Evolutionary conservation across 352 stramenopile species (phyloP).

Genomic region (Phytophthora pini): DNA sequence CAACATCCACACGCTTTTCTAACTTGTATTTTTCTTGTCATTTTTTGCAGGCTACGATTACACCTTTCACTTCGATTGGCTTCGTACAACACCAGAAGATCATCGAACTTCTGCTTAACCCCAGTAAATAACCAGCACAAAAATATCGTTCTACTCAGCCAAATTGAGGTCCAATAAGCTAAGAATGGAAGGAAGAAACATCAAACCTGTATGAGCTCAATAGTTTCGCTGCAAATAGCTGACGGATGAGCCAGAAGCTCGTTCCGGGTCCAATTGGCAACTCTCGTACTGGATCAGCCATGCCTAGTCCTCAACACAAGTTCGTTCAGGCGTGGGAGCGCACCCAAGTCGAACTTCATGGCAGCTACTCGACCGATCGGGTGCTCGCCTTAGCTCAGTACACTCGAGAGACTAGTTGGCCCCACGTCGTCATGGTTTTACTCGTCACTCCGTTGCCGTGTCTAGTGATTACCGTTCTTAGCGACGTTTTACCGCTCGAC

Average conservation of each 20-base stretch:
- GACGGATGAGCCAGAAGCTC: no score
- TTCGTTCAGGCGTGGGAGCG: no score
- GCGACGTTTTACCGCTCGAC: constrained; percentile 14
- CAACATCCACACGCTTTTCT: not conserved
- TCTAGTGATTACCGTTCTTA: constrained; percentile 11
- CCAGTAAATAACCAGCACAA: no score
- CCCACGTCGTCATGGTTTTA: constrained; percentile 11
- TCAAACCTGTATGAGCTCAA: no score
- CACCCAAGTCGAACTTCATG: constrained; percentile 4
- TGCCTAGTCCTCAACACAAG: no score
- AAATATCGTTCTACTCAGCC: no score
- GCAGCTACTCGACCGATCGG: constrained; percentile 6
- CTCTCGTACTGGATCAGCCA: no score
- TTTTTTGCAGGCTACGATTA: constrained; percentile 34
- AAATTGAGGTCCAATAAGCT: no score
- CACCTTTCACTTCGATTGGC: constrained; percentile 43
- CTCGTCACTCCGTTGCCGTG: constrained; percentile 16
- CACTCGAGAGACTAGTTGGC: constrained; percentile 5
- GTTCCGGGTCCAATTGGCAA: no score
- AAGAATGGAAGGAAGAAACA: no score
- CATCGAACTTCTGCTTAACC: no score
- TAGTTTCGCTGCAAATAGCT: no score
- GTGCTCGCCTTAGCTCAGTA: constrained; percentile 2
- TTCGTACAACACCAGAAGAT: constrained; percentile 3
- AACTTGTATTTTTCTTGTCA: not conserved